Conservation (phyloP, 2,329 filamentous ascomycete species). For the Neofusicoccum umdonicola region DNA sequence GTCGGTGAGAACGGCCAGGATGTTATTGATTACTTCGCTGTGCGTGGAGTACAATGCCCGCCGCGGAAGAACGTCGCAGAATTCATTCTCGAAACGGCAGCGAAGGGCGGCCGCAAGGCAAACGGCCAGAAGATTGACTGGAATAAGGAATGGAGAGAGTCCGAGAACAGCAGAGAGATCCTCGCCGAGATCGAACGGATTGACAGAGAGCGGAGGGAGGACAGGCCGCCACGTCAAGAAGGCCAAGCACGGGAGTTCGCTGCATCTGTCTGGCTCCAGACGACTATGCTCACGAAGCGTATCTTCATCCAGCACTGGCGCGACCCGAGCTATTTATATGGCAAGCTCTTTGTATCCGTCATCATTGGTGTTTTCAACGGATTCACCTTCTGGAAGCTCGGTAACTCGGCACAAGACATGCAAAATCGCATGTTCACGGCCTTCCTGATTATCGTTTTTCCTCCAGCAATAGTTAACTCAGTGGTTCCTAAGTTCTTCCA, state of each 20-base stretch:
- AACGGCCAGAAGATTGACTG: conserved; percentile 47
- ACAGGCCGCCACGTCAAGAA: background rate
- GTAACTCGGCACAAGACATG: conserved; percentile 64
- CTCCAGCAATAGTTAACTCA: conserved; percentile 69
- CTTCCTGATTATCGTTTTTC: conserved; percentile 59
- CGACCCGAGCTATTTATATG: conserved; percentile 72
- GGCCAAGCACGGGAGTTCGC: conserved; percentile 59
- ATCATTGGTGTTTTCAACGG: conserved; percentile 75
- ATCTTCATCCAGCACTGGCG: conserved; percentile 74
- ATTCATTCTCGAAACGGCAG: conserved; percentile 74
- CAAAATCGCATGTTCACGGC: conserved; percentile 75
- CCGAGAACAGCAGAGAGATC: conserved; percentile 35
- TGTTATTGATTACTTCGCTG: conserved; percentile 62
- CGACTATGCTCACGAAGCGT: conserved; percentile 64
- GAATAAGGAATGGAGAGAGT: conserved; percentile 55
- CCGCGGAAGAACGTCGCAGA: conserved; percentile 76
- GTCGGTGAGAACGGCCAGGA: conserved; percentile 58
- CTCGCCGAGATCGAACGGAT: conserved; percentile 65
- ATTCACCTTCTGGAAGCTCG: conserved; percentile 73
- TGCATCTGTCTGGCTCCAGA: conserved; percentile 63
- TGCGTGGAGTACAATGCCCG: conserved; percentile 62
- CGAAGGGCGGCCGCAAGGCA: conserved; percentile 64
- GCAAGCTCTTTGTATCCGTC: conserved; percentile 70
- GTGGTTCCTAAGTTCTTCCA: conserved; percentile 76
- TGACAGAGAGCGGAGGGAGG: conserved; percentile 50